A percentile compares a stretch with the other conserved stretches of the same genome.
phyloP scores from a whole-genome alignment of 1,139 yeast species.

The Suhomyces kunorum region DNA sequence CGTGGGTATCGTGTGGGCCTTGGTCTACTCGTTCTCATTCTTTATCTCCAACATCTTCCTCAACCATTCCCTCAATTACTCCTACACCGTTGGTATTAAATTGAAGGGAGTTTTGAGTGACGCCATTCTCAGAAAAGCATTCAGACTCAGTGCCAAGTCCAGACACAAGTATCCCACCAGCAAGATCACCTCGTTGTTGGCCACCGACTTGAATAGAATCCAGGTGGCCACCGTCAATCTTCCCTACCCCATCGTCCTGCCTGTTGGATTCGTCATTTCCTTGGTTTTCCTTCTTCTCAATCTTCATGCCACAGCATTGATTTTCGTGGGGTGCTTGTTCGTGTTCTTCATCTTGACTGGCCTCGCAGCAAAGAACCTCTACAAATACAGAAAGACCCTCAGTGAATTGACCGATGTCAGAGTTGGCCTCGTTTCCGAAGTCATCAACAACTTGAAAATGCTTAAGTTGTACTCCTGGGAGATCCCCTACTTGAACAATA shows the following conservation, averaged over 20 bases:
- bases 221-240: conserved; percentile 21
- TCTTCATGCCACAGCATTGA: conserved; percentile 26
- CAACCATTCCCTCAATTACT: conserved; percentile 1
- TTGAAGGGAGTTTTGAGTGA: conserved; percentile 18
- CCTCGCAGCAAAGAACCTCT: conserved; percentile 15
- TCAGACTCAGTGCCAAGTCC: conserved; percentile 18
- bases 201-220: conserved; percentile 25
- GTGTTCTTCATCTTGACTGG: conserved; percentile 19
- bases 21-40: background rate
- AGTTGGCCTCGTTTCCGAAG: conserved; percentile 21
- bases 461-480: conserved; percentile 26
- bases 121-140: conserved; percentile 21
- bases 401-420: conserved; percentile 19
- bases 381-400: conserved; percentile 14
- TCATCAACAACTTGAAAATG: conserved; percentile 21
- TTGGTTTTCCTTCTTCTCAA: conserved; percentile 42
- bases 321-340: conserved; percentile 34
- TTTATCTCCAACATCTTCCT: background rate
- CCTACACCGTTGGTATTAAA: background rate
- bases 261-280: conserved; percentile 46
- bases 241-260: conserved; percentile 16
- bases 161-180: conserved; percentile 19
- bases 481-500: conserved; percentile 16
- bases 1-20: conserved; percentile 6
- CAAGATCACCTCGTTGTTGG: conserved; percentile 25